Evolutionary conservation across 495 filamentous ascomycete species (phyloP).

Genomic region (Cudoniella acicularis): DNA sequence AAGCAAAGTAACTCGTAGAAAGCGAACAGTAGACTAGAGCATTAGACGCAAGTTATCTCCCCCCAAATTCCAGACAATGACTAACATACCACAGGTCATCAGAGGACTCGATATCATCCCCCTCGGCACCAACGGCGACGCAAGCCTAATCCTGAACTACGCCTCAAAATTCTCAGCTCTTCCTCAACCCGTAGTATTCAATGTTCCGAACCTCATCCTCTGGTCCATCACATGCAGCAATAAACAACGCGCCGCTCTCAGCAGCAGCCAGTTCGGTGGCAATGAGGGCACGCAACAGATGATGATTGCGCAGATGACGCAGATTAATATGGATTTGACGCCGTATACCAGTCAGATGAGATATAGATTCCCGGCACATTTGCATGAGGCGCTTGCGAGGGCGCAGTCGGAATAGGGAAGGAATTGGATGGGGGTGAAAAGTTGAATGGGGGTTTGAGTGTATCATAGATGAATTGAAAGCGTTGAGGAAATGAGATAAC

Average conservation of each 20-base stretch:
- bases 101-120: slow-evolving; percentile 71
- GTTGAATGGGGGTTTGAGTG: too few relatives aligned
- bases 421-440: too few relatives aligned
- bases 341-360: slow-evolving; percentile 92
- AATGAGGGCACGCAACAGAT: slow-evolving; percentile 58
- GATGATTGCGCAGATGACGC: slow-evolving; percentile 66
- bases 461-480: too few relatives aligned
- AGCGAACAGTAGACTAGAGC: slow-evolving; percentile 68
- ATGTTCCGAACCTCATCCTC: slow-evolving; percentile 82
- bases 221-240: slow-evolving; percentile 88
- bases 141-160: slow-evolving; percentile 66
- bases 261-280: slow-evolving; percentile 63
- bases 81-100: slow-evolving; percentile 62
- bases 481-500: too few relatives aligned
- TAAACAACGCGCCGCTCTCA: slow-evolving; percentile 61
- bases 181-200: slow-evolving; percentile 73
- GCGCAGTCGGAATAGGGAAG: slow-evolving; percentile 71
- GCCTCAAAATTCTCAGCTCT: slow-evolving; percentile 74
- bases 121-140: slow-evolving; percentile 62
- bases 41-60: slow-evolving; percentile 83
- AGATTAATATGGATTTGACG: slow-evolving; percentile 81
- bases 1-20: slow-evolving; percentile 70
- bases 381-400: slow-evolving; percentile 78
- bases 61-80: too few relatives aligned
- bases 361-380: slow-evolving; percentile 68